Evolutionary conservation across 352 stramenopile genomes (phyloP).

Genomic region (Pythium brachiatum): DNA sequence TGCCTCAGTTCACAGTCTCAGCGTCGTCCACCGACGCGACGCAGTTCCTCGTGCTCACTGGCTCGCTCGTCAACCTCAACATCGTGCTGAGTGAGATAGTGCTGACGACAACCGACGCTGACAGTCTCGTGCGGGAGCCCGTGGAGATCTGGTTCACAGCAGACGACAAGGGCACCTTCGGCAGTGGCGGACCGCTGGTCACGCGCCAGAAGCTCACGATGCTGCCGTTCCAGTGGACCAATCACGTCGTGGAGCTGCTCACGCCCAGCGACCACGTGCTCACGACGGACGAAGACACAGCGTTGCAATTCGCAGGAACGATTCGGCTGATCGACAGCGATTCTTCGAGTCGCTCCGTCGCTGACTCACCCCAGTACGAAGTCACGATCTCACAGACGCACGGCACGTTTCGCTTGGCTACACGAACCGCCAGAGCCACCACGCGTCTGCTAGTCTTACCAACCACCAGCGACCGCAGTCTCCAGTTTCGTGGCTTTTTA

Average conservation of each 20-base stretch:
- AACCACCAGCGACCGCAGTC: constrained; percentile 14
- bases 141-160: constrained; percentile 50
- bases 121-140: constrained; percentile 16
- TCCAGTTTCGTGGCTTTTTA: constrained; percentile 47
- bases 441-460: constrained; percentile 6
- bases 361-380: constrained; percentile 11
- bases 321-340: constrained; percentile 15
- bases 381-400: constrained; percentile 7
- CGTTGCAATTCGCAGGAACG: constrained; percentile 33
- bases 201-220: constrained; percentile 32
- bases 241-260: constrained; percentile 25
- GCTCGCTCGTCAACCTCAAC: constrained; percentile 40
- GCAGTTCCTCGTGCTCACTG: constrained; percentile 36
- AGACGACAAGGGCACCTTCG: constrained; percentile 54
- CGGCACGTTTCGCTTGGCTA: constrained; percentile 11
- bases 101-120: constrained; percentile 36
- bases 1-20: constrained; percentile 2
- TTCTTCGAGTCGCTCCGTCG: constrained; percentile 3
- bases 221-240: constrained; percentile 31
- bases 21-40: constrained; percentile 5
- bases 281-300: constrained; percentile 38
- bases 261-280: constrained; percentile 26
- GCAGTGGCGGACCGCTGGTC: constrained; percentile 46
- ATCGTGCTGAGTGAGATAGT: constrained; percentile 38
- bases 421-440: not conserved